Percentiles rank a stretch among this genome's conserved stretches.
phyloP scores from a whole-genome alignment of 345 rosid genomes.

The Microcos paniculata region DNA sequence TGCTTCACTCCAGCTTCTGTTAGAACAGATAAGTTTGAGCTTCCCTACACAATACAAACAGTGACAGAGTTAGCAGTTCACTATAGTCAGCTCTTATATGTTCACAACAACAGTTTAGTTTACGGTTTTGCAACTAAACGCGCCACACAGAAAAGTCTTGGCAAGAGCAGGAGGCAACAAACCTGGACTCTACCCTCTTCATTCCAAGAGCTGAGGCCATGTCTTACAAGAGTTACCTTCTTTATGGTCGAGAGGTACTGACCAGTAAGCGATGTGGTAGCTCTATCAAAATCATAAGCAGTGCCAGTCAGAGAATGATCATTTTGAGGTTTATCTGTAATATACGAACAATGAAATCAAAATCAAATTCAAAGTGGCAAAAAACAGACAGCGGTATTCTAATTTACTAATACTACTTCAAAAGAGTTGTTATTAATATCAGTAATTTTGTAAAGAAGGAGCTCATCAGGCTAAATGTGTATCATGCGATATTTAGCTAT shows the following conservation, averaged over 20 bases:
- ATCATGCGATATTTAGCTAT: not conserved
- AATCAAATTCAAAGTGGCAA: not conserved
- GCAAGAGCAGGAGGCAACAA: conserved; percentile 14
- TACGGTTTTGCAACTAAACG: not conserved
- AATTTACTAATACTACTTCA: too few species aligned
- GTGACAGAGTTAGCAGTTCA: not conserved
- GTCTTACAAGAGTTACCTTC: conserved; percentile 63
- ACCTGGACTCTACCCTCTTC: conserved; percentile 69
- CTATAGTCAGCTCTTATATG: not conserved
- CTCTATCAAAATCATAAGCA: conserved; percentile 56
- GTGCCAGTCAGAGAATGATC: conserved; percentile 46
- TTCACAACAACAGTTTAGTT: not conserved
- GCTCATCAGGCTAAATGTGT: not conserved
- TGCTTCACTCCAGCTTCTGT: conserved; percentile 61
- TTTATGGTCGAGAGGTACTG: conserved; percentile 36
- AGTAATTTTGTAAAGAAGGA: not conserved
- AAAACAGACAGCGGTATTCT: not conserved
- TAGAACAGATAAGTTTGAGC: conserved; percentile 58
- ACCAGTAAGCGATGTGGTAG: conserved; percentile 45
- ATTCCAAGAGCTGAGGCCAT: conserved; percentile 78
- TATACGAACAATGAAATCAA: not conserved
- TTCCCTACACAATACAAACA: conserved; percentile 38
- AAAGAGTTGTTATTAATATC: not conserved
- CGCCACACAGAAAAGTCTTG: not conserved
- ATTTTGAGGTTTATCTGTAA: conserved; percentile 33